These are phyloP conservation scores for Albugo laibachii DNA, from an alignment of 352 stramenopile species.

Conservation along the genomic window DNA sequence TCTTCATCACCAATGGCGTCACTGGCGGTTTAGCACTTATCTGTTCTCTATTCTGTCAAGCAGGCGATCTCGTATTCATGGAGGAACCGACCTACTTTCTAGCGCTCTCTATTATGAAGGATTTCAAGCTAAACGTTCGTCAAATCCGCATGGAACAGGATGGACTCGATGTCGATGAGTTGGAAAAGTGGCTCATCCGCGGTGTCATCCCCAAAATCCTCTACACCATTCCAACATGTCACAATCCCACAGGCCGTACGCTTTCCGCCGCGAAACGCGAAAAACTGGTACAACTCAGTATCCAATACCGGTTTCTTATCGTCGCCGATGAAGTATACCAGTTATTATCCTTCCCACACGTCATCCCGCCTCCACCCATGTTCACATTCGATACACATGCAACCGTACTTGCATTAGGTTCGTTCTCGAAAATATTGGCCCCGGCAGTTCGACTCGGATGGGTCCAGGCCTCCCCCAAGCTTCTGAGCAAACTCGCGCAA, in stretches of 20 bases:
- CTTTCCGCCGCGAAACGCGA: conserved; percentile 45
- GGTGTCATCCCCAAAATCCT: conserved; percentile 72
- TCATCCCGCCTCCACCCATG: conserved; percentile 29
- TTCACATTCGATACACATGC: conserved; percentile 27
- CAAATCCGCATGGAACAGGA: conserved; percentile 54
- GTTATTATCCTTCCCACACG: conserved; percentile 55
- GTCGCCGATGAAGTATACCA: conserved; percentile 91
- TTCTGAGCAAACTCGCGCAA: conserved; percentile 33
- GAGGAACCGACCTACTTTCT: conserved; percentile 89
- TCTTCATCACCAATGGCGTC: conserved; percentile 83
- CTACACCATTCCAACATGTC: conserved; percentile 86
- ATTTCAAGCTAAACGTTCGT: conserved; percentile 65
- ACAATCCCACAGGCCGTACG: conserved; percentile 82
- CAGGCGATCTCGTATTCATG: conserved; percentile 75
- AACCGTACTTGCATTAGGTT: conserved; percentile 73
- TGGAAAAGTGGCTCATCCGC: conserved; percentile 39
- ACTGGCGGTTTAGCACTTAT: conserved; percentile 82
- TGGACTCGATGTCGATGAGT: conserved; percentile 47
- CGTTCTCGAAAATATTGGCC: conserved; percentile 90
- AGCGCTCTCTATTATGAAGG: conserved; percentile 79
- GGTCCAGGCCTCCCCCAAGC: conserved; percentile 52
- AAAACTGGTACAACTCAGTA: conserved; percentile 55
- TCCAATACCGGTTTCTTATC: conserved; percentile 66
- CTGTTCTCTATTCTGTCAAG: conserved; percentile 43
- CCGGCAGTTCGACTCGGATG: conserved; percentile 79